A percentile compares a stretch with the other conserved stretches of the same genome.
phyloP scores from a whole-genome alignment of 2,329 filamentous ascomycete species.

The Cercospora janseana region DNA sequence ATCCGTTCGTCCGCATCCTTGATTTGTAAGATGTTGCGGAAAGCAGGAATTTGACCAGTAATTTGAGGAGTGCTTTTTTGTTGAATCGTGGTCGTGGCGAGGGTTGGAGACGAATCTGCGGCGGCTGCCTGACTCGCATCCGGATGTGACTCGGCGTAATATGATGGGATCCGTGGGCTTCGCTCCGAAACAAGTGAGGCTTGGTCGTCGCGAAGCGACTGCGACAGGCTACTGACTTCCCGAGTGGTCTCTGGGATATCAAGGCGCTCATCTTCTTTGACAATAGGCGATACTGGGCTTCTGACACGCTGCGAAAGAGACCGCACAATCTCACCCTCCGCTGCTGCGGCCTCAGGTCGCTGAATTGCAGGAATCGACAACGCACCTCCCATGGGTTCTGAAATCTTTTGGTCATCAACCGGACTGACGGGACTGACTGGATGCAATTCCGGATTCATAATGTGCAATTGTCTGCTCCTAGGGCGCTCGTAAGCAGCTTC shows the following conservation, averaged over 20 bases:
- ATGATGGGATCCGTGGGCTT: constrained; percentile 20
- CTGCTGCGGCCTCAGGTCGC: constrained; percentile 18
- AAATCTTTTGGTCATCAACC: not conserved
- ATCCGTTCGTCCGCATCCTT: constrained; percentile 67
- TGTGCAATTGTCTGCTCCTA: constrained; percentile 40
- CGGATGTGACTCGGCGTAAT: constrained; percentile 18
- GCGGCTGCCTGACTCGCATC: constrained; percentile 15
- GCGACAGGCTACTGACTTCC: constrained; percentile 16
- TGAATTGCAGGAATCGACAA: constrained; percentile 10
- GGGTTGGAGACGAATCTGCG: constrained; percentile 10
- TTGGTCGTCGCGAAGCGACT: constrained; percentile 21
- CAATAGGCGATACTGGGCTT: constrained; percentile 25
- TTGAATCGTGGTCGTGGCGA: constrained; percentile 11
- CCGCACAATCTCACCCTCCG: constrained; percentile 18
- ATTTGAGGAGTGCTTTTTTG: constrained; percentile 10
- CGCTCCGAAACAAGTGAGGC: constrained; percentile 30
- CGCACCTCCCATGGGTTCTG: constrained; percentile 7
- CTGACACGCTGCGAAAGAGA: constrained; percentile 21
- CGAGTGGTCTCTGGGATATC: constrained; percentile 19
- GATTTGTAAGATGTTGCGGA: constrained; percentile 75
- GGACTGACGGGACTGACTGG: constrained; percentile 21
- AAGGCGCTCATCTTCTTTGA: constrained; percentile 25
- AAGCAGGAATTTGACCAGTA: constrained; percentile 52
- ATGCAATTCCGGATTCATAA: constrained; percentile 44
- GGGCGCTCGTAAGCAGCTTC: constrained; percentile 36